phyloP scores from a whole-genome alignment of 1,284 basidiomycete species.

The Earliella scabrosa region DNA sequence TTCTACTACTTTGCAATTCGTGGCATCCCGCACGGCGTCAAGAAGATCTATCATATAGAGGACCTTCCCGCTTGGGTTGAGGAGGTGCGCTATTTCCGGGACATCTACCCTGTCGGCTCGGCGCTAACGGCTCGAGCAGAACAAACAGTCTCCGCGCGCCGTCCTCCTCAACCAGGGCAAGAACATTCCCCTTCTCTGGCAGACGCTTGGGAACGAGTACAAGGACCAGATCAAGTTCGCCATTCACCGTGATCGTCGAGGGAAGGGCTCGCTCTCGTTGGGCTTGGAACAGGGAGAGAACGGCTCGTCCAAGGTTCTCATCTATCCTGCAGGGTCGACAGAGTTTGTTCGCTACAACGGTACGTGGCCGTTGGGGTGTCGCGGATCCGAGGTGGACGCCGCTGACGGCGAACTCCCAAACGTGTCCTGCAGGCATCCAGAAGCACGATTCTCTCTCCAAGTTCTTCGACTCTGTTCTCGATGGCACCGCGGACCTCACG shows the following conservation, averaged over 20 bases:
- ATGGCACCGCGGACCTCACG: constrained; percentile 63
- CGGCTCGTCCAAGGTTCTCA: constrained; percentile 65
- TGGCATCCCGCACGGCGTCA: constrained; percentile 71
- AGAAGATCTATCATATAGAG: constrained; percentile 64
- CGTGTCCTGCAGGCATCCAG: constrained; percentile 50
- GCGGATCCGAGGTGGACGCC: not conserved
- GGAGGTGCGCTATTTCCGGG: constrained; percentile 47
- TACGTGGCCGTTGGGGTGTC: constrained; percentile 30
- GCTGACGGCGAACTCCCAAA: not conserved
- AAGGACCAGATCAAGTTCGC: constrained; percentile 68
- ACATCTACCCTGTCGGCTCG: not conserved
- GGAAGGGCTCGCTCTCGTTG: constrained; percentile 56
- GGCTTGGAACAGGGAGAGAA: constrained; percentile 57
- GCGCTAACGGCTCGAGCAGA: constrained; percentile 37
- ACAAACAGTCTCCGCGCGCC: constrained; percentile 61
- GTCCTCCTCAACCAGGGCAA: constrained; percentile 79
- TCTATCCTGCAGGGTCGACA: constrained; percentile 63
- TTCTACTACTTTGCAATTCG: constrained; percentile 81
- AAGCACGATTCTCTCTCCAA: constrained; percentile 69
- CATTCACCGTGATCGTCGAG: constrained; percentile 70
- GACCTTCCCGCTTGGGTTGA: constrained; percentile 67
- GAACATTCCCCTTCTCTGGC: constrained; percentile 85
- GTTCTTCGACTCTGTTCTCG: constrained; percentile 70
- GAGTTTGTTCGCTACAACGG: constrained; percentile 65
- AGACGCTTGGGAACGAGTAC: constrained; percentile 81